Evolutionary conservation across 2,329 filamentous ascomycete genomes (phyloP).

Genomic region (Colletotrichum sp.): DNA sequence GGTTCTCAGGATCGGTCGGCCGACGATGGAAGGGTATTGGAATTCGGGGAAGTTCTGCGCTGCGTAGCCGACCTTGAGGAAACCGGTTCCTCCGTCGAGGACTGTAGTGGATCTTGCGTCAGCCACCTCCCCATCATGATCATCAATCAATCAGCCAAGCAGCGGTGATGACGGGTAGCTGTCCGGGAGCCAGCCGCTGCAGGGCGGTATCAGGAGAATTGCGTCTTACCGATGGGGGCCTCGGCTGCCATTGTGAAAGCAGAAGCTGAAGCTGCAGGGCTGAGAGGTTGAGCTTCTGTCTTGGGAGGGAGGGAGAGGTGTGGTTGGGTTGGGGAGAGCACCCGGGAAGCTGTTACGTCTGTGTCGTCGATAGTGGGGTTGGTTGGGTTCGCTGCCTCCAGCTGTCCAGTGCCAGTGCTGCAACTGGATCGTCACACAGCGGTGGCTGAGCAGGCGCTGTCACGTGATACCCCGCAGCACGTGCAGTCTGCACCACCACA

Average conservation of each 20-base stretch:
- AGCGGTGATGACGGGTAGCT: neutral
- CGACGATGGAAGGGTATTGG: slow-evolving; percentile 98
- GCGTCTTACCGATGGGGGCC: slow-evolving; percentile 58
- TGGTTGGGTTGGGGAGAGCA: slow-evolving; percentile 16
- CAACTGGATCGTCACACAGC: slow-evolving; percentile 16
- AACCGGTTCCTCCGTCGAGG: slow-evolving; percentile 99
- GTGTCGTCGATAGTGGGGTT: slow-evolving; percentile 23
- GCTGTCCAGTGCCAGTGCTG: neutral
- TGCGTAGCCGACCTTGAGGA: slow-evolving; percentile 99
- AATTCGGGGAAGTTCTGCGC: slow-evolving; percentile 99
- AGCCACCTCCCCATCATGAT: slow-evolving; percentile 13
- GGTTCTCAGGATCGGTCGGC: slow-evolving; percentile 93
- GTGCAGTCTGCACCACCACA: neutral
- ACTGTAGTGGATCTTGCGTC: slow-evolving; percentile 58
- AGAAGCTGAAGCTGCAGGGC: slow-evolving; percentile 19
- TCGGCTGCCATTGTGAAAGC: slow-evolving; percentile 54
- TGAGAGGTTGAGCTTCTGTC: slow-evolving; percentile 26
- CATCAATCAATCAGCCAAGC: neutral
- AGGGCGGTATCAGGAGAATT: neutral
- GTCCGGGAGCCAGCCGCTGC: neutral
- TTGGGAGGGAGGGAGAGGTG: slow-evolving; percentile 27
- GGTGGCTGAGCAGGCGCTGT: slow-evolving; percentile 21
- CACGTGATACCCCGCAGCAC: slow-evolving; percentile 43
- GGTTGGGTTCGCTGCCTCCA: slow-evolving; percentile 15
- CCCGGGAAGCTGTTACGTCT: slow-evolving; percentile 22